Evolutionary conservation across 345 rosid species (phyloP).

Genomic region (Brassica rapa): DNA sequence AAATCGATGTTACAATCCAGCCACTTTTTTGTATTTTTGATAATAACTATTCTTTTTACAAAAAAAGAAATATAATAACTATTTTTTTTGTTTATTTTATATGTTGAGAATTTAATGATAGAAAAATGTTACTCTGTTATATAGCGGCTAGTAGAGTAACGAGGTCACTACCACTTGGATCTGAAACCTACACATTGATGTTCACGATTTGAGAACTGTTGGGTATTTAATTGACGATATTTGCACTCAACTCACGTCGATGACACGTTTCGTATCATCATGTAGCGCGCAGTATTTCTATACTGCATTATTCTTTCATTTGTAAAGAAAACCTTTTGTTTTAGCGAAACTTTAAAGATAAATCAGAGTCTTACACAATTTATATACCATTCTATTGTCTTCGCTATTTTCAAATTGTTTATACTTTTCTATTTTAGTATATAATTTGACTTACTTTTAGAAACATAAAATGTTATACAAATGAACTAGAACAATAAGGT

Average conservation of each 20-base stretch:
- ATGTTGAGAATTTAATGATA: neutral
- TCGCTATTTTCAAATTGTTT: neutral
- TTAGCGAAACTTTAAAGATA: neutral
- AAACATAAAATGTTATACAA: neutral
- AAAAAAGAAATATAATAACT: no score
- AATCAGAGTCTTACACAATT: neutral
- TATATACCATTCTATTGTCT: neutral
- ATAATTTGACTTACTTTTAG: neutral
- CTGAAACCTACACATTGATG: no score
- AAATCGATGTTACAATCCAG: neutral
- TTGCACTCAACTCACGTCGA: neutral
- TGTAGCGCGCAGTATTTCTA: neutral
- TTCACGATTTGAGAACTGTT: neutral
- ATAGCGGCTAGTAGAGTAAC: neutral
- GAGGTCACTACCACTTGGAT: neutral
- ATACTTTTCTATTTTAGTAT: neutral
- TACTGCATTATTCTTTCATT: neutral
- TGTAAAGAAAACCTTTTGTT: neutral
- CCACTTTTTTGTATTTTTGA: neutral
- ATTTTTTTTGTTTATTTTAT: no score
- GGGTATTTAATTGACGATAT: slow-evolving; percentile 8
- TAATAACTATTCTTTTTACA: no score
- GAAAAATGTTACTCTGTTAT: neutral
- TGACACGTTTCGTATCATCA: neutral
- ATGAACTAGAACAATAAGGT: neutral